phyloP scores from a whole-genome alignment of 352 stramenopile genomes.

The Globisporangium mamillatum region DNA sequence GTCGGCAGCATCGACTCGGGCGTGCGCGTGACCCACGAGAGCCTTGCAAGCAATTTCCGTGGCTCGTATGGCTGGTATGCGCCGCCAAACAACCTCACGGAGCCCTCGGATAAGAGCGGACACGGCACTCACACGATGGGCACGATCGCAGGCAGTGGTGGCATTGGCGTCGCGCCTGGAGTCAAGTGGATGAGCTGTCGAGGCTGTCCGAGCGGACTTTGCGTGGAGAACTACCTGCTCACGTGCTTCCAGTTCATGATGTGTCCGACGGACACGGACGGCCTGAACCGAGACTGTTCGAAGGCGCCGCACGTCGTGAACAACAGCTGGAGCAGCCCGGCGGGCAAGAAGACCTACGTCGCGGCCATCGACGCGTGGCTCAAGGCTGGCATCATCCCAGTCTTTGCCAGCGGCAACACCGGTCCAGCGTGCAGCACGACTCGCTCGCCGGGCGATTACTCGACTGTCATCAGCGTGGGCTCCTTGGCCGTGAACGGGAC shows the following conservation, averaged over 20 bases:
- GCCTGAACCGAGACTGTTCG: constrained; percentile 40
- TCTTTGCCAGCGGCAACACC: too few species aligned
- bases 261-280: constrained; percentile 53
- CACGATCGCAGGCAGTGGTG: constrained; percentile 14
- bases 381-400: too few species aligned
- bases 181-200: constrained; percentile 17
- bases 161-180: constrained; percentile 19
- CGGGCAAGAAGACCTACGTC: too few species aligned
- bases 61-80: constrained; percentile 21
- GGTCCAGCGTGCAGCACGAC: too few species aligned
- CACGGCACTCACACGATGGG: constrained; percentile 21
- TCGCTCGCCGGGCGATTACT: too few species aligned
- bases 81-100: too few species aligned
- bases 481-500: too few species aligned
- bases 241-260: constrained; percentile 52
- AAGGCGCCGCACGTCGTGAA: constrained; percentile 52
- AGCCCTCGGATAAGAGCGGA: too few species aligned
- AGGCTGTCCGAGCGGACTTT: constrained; percentile 12
- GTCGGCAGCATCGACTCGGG: constrained; percentile 22
- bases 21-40: constrained; percentile 16
- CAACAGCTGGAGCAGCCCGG: constrained; percentile 25
- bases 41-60: constrained; percentile 6
- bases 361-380: too few species aligned
- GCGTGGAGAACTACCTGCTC: constrained; percentile 25
- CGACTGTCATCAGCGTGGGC: too few species aligned